These are phyloP conservation scores for Chlamydomonas sp. DNA, from an alignment of 139 green algal species.

Conservation along the genomic window DNA sequence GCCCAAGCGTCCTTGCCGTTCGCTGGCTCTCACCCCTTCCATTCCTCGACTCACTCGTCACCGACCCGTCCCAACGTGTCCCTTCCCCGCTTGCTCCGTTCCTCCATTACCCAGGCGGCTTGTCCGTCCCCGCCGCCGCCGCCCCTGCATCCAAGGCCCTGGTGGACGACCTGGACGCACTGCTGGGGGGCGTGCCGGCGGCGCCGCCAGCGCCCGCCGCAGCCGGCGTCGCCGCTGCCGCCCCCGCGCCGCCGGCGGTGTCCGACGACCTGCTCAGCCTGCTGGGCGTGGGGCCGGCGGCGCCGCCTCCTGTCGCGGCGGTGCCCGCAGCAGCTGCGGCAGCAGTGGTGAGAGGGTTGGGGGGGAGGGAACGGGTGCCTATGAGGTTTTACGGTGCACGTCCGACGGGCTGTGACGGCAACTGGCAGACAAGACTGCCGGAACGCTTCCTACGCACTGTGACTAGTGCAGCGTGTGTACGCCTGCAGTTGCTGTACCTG, in stretches of 20 bases:
- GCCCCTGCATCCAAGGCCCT: neutral
- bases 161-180: slow-evolving; percentile 38
- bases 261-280: slow-evolving; percentile 41
- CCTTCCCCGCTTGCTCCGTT: neutral
- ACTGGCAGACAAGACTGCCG: slow-evolving; percentile 11
- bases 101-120: neutral
- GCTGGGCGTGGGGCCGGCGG: slow-evolving; percentile 6
- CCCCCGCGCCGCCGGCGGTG: slow-evolving; percentile 12
- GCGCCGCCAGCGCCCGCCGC: neutral
- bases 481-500: too few relatives aligned
- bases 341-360: neutral
- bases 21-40: too few relatives aligned
- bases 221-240: neutral
- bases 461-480: too few relatives aligned
- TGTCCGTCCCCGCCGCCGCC: neutral
- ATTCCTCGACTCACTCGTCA: too few relatives aligned
- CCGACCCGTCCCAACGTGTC: too few relatives aligned
- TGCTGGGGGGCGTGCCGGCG: slow-evolving; percentile 28
- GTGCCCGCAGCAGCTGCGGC: neutral
- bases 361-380: slow-evolving; percentile 40
- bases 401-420: slow-evolving; percentile 28
- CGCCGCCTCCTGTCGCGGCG: neutral
- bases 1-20: too few relatives aligned
- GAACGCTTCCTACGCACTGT: neutral
- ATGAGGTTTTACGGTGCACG: slow-evolving; percentile 39